Evolutionary conservation across 2,329 filamentous ascomycete genomes (phyloP).

Genomic region (Apiospora pterosperma): DNA sequence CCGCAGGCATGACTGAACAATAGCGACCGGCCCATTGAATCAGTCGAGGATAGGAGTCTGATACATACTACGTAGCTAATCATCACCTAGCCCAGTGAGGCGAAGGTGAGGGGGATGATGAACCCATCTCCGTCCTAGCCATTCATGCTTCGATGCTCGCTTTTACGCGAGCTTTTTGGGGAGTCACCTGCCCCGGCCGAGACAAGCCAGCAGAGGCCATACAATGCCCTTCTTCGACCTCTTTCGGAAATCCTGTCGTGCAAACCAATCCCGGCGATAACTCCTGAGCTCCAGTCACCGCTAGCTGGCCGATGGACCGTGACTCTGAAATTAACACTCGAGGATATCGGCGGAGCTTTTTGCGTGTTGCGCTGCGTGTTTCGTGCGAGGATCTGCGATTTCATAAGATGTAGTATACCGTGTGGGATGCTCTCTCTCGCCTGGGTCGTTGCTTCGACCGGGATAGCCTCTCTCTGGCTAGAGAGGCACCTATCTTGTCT

Average conservation of each 20-base stretch:
- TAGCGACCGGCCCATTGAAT: constrained; percentile 1
- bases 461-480: background rate
- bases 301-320: background rate
- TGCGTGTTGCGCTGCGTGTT: background rate
- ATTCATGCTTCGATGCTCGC: constrained; percentile 9
- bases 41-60: background rate
- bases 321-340: background rate
- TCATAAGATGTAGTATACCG: background rate
- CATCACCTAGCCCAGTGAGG: background rate
- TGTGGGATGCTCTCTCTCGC: background rate
- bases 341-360: background rate
- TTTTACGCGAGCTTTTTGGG: constrained; percentile 7
- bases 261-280: constrained; percentile 13
- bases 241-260: constrained; percentile 8
- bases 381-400: background rate
- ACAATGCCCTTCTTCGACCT: background rate
- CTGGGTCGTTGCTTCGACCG: background rate
- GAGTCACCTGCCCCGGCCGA: constrained; percentile 4
- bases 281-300: constrained; percentile 9
- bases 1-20: background rate
- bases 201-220: constrained; percentile 8
- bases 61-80: background rate
- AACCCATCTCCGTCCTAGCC: constrained; percentile 13
- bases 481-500: background rate
- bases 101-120: background rate